phyloP scores from a whole-genome alignment of 2,329 filamentous ascomycete genomes.

The Cladorrhinum sp. region DNA sequence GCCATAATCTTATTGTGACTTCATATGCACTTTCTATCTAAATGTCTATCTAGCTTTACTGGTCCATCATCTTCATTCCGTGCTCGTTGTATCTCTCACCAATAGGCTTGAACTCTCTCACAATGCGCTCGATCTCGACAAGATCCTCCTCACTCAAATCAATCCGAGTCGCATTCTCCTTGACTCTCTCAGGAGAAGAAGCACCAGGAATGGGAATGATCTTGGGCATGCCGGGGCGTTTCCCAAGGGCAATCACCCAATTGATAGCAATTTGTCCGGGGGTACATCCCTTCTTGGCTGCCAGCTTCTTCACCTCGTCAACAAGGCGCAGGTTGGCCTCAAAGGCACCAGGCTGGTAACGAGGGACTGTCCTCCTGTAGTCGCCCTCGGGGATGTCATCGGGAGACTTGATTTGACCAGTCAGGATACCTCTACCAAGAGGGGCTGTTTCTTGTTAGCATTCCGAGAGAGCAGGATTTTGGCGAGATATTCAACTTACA shows the following conservation, averaged over 20 bases:
- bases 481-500: conserved; percentile 37
- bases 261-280: conserved; percentile 63
- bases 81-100: conserved; percentile 20
- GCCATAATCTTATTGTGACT: background rate
- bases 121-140: conserved; percentile 21
- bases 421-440: conserved; percentile 50
- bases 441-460: conserved; percentile 33
- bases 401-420: conserved; percentile 49
- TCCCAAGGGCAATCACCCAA: conserved; percentile 55
- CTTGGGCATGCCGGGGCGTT: conserved; percentile 49
- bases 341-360: conserved; percentile 63
- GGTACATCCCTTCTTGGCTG: conserved; percentile 58
- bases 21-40: background rate
- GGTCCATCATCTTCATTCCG: conserved; percentile 17
- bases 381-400: conserved; percentile 57
- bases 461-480: background rate
- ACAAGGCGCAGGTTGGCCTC: conserved; percentile 63
- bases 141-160: conserved; percentile 28
- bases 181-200: conserved; percentile 51
- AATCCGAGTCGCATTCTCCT: conserved; percentile 57
- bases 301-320: conserved; percentile 54
- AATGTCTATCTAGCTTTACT: too few species aligned
- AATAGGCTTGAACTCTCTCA: conserved; percentile 16
- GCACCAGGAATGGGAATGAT: conserved; percentile 68
- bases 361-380: conserved; percentile 45